These are phyloP conservation scores for Aspergillus oerlinghausenensis DNA, from an alignment of 2,329 filamentous ascomycete species.

Conservation along the genomic window DNA sequence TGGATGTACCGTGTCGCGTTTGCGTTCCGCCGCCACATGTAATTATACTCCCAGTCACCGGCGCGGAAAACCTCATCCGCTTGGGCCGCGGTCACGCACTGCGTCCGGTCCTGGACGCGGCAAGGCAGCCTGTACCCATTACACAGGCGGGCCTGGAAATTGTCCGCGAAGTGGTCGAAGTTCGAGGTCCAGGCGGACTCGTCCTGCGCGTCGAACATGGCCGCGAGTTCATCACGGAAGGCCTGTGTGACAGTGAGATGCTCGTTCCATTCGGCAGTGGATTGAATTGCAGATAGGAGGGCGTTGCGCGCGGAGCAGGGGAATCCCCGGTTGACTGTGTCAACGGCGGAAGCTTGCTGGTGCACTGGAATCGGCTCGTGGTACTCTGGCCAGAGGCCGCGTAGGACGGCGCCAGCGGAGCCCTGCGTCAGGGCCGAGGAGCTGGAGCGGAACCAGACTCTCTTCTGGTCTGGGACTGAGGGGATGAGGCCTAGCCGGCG, in stretches of 20 bases:
- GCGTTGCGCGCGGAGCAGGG: constrained; percentile 25
- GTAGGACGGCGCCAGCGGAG: constrained; percentile 35
- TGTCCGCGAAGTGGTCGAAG: constrained; percentile 39
- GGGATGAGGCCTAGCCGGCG: constrained; percentile 30
- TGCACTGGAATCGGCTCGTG: constrained; percentile 31
- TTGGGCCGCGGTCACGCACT: constrained; percentile 30
- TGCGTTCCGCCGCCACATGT: constrained; percentile 34
- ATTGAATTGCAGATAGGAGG: constrained; percentile 23
- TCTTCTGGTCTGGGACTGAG: constrained; percentile 17
- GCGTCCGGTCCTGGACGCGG: constrained; percentile 18
- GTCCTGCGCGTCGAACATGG: constrained; percentile 28
- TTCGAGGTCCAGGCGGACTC: constrained; percentile 28
- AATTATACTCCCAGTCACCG: constrained; percentile 42
- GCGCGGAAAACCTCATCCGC: constrained; percentile 37
- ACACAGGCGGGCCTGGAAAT: constrained; percentile 38
- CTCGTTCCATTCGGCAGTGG: constrained; percentile 31
- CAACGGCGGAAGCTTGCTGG: constrained; percentile 32
- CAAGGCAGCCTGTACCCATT: constrained; percentile 38
- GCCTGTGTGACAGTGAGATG: constrained; percentile 29
- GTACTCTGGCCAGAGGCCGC: constrained; percentile 34
- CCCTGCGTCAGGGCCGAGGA: constrained; percentile 34
- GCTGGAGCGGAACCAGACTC: constrained; percentile 36
- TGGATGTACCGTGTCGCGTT: constrained; percentile 35
- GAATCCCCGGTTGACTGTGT: constrained; percentile 35
- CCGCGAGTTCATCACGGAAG: constrained; percentile 26